phyloP scores from a whole-genome alignment of 768 basidiomycete genomes.

The Coprinopsis marcescibilis region DNA sequence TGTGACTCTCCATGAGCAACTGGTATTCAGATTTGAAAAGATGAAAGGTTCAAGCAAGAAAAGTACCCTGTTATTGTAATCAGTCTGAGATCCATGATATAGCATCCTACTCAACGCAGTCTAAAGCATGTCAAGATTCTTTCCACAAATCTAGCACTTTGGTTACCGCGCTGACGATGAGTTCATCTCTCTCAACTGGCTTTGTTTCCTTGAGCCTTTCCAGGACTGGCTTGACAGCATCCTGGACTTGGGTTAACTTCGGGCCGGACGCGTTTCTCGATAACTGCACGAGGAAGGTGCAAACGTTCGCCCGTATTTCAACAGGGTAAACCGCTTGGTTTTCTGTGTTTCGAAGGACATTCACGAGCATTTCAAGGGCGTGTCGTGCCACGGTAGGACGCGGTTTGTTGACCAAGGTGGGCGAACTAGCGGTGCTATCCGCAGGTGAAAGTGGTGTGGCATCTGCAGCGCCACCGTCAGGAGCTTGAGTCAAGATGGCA shows the following conservation, averaged over 20 bases:
- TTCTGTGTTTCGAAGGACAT: conserved; percentile 53
- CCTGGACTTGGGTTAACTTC: conserved; percentile 45
- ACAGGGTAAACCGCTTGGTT: conserved; percentile 55
- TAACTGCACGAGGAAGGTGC: conserved; percentile 64
- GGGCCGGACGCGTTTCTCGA: conserved; percentile 46
- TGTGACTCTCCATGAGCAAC: no score
- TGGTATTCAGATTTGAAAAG: no score
- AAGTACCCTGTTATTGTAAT: no score
- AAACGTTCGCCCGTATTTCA: conserved; percentile 74
- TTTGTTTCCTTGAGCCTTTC: conserved; percentile 40
- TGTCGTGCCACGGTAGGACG: conserved; percentile 38
- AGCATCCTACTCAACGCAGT: not conserved
- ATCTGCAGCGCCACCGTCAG: conserved; percentile 26
- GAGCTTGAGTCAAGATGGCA: conserved; percentile 43
- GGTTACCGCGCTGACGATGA: conserved; percentile 33
- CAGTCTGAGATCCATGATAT: not conserved
- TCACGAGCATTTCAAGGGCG: conserved; percentile 64
- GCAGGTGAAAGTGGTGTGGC: conserved; percentile 34
- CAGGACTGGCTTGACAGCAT: conserved; percentile 42
- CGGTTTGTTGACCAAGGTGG: conserved; percentile 8
- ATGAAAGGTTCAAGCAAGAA: no score
- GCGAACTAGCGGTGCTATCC: conserved; percentile 40
- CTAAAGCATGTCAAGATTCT: not conserved
- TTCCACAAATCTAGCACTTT: conserved; percentile 35
- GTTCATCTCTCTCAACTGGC: conserved; percentile 33